Conservation (phyloP, 1,284 basidiomycete species). For the Melanopsichium pennsylvanicum region DNA sequence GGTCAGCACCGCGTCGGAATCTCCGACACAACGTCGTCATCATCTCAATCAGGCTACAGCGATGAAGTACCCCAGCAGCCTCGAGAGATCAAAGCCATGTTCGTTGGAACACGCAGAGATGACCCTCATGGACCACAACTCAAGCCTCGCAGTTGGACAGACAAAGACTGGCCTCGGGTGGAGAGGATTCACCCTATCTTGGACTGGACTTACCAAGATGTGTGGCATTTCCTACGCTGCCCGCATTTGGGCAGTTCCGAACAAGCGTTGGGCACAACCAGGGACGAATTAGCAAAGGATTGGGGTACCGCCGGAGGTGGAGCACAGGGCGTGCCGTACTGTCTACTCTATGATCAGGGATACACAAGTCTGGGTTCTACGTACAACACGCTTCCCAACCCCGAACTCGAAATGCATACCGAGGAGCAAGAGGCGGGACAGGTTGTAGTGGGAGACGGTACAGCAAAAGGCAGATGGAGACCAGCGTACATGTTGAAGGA, state of each 20-base stretch:
- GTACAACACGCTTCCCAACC: slow-evolving; percentile 92
- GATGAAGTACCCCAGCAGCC: too few relatives aligned
- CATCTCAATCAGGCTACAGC: too few relatives aligned
- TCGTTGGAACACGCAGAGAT: slow-evolving; percentile 84
- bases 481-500: slow-evolving; percentile 84
- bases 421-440: slow-evolving; percentile 11
- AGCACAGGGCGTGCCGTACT: slow-evolving; percentile 72
- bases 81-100: slow-evolving; percentile 74
- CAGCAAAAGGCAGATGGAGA: slow-evolving; percentile 67
- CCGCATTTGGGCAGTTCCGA: slow-evolving; percentile 71
- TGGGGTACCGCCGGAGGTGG: slow-evolving; percentile 33
- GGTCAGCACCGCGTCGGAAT: slow-evolving; percentile 27
- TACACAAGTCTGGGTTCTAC: slow-evolving; percentile 96
- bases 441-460: slow-evolving; percentile 23
- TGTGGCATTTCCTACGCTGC: slow-evolving; percentile 85
- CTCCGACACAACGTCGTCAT: background rate
- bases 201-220: slow-evolving; percentile 87
- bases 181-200: slow-evolving; percentile 94
- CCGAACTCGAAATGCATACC: slow-evolving; percentile 71
- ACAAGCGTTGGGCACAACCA: slow-evolving; percentile 50
- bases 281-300: background rate
- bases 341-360: slow-evolving; percentile 87
- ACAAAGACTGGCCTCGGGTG: slow-evolving; percentile 81
- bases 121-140: slow-evolving; percentile 81
- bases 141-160: slow-evolving; percentile 44